Percentiles rank a stretch among this genome's conserved stretches.
These are phyloP conservation scores for Suillus luteus DNA, from an alignment of 768 basidiomycete species.

Conservation along the genomic window DNA sequence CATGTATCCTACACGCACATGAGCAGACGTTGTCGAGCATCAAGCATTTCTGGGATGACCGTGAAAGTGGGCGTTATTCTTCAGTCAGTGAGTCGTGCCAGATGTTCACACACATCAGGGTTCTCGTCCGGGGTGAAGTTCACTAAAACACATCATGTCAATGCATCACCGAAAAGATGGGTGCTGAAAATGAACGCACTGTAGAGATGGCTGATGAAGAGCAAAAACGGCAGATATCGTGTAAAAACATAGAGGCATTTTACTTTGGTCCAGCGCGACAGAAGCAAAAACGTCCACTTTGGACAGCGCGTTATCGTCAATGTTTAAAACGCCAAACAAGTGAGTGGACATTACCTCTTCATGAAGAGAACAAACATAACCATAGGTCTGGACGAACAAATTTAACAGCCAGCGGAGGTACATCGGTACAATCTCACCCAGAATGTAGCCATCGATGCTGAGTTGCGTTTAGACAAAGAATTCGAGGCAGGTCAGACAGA, in stretches of 20 bases:
- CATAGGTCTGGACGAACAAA: constrained; percentile 3
- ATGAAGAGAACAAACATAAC: background rate
- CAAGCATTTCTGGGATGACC: background rate
- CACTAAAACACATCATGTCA: background rate
- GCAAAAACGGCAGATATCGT: constrained; percentile 3
- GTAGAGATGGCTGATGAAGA: background rate
- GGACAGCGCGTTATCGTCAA: background rate
- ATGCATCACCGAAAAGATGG: background rate
- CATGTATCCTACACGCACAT: background rate
- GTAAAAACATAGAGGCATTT: background rate
- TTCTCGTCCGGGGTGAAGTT: background rate
- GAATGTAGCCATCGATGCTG: constrained; percentile 6
- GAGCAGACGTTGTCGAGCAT: background rate
- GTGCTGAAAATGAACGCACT: background rate
- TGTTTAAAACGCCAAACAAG: background rate
- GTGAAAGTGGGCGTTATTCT: no score
- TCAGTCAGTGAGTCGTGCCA: background rate
- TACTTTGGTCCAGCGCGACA: background rate
- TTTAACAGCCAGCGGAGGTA: background rate
- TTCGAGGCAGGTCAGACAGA: no score
- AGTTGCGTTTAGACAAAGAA: background rate
- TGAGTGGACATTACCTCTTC: background rate
- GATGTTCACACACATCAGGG: background rate
- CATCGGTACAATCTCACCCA: background rate
- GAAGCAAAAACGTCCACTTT: constrained; percentile 3